Base-by-base conservation (phyloP, 2,329 filamentous ascomycete species). In the Aphanoascus verrucosus region DNA sequence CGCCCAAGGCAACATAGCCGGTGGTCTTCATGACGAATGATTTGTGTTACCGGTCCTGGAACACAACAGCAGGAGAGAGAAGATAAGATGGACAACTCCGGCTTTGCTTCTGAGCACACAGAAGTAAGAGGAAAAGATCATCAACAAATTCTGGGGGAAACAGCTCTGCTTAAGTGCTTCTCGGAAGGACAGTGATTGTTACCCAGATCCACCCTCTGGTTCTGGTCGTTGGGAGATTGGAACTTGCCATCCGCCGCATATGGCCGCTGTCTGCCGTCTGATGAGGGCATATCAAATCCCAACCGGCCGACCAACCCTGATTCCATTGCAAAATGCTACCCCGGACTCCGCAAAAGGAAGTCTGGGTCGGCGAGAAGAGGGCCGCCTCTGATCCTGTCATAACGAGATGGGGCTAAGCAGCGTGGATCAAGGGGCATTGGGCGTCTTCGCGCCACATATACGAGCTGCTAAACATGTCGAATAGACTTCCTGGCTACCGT, bases 1-100 rank as follows among this genome's bases (percentile, higher is more conserved):
- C 56, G 42, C 49, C 56, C 43, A 57, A 45, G 32, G 54, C 47
- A 45, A 57, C 19, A 17, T 56, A 54, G 43, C 50, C 34, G 0
- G 48, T 41, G 19, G 37, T 47, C 51, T 56, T 57, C 56, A 57
- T 57, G 20, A 17, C 54, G 46, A 40, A 38, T 7, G 32, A 15
- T 12, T n/a, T 34, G 37, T 42, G 15, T 47, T 31, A 48, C 45
- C 28, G 37, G 34, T 28, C 46, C 31, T 37, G 32, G 45, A 47
- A 23, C 45, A 37, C n/a, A 37, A 38, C 32, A 14, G 9, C 11
- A 17, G 23, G 19, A 49, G 46, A 17, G n/a, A 49, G 7, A 52
- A 28, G 14, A 11, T 15, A 35, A 32, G 40, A 32, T 37, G 11
- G 42, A 46, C 37, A 42, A 35, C 31, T 17, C 41, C 38, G 19